A percentile compares a stretch with the other conserved stretches of the same genome.
Evolutionary conservation across 768 basidiomycete species (phyloP).

Genomic region (Leccinum barrowsii): DNA sequence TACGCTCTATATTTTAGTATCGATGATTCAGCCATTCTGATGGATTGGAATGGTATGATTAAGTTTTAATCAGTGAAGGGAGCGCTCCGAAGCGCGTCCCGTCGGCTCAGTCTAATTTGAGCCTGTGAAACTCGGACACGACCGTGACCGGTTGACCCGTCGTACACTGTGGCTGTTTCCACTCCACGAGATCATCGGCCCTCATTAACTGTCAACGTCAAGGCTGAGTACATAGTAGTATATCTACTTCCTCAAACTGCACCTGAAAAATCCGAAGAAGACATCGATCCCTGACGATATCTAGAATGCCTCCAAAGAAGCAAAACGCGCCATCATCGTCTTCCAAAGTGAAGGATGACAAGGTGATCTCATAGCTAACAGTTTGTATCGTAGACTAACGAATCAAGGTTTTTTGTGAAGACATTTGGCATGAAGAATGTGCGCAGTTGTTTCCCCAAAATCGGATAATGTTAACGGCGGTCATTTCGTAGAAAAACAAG

Average conservation of each 20-base stretch:
- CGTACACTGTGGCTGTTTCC: not conserved
- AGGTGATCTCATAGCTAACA: slow-evolving; percentile 44
- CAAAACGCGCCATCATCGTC: slow-evolving; percentile 50
- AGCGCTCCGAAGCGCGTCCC: not conserved
- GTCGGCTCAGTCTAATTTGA: no score
- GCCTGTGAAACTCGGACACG: no score
- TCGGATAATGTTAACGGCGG: slow-evolving; percentile 8
- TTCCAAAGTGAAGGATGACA: slow-evolving; percentile 78
- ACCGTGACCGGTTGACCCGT: no score
- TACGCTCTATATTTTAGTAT: not conserved
- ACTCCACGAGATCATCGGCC: not conserved
- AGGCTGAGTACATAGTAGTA: not conserved
- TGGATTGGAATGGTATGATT: not conserved
- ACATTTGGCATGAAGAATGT: slow-evolving; percentile 91
- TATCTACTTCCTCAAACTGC: not conserved
- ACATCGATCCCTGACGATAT: not conserved
- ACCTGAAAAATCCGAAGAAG: not conserved
- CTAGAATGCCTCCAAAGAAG: slow-evolving; percentile 78
- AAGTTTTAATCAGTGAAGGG: not conserved
- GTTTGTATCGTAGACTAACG: slow-evolving; percentile 22
- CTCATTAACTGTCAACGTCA: not conserved
- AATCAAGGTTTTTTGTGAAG: slow-evolving; percentile 39
- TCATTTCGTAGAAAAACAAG: slow-evolving; percentile 75
- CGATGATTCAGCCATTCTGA: not conserved
- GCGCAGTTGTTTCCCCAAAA: slow-evolving; percentile 27